Evolutionary conservation across 495 filamentous ascomycete species (phyloP).

Genomic region (Filosporella fistucella): DNA sequence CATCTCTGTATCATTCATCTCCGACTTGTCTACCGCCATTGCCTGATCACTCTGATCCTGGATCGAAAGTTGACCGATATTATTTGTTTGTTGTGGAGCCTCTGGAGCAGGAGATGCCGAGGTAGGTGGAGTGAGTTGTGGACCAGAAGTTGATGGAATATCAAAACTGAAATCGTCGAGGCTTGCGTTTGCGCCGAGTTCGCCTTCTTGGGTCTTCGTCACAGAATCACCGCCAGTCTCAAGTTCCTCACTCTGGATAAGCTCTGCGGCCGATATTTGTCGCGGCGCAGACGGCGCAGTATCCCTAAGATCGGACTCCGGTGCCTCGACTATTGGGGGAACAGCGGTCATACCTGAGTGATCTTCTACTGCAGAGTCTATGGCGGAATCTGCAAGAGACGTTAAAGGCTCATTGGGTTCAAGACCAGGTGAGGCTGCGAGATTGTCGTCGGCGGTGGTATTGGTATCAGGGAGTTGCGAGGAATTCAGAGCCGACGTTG

Average conservation of each 20-base stretch:
- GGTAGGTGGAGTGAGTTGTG: background rate
- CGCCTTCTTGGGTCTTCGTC: background rate
- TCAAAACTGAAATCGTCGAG: too few species aligned
- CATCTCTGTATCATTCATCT: conserved; percentile 17
- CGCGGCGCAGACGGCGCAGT: background rate
- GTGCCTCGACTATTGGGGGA: conserved; percentile 21
- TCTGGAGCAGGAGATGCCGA: background rate
- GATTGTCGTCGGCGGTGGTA: conserved; percentile 10
- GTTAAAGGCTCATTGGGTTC: too few species aligned
- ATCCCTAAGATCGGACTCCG: conserved; percentile 22
- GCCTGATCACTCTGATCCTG: background rate
- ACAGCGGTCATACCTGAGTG: conserved; percentile 9
- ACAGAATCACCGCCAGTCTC: background rate
- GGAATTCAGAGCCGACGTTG: conserved; percentile 9
- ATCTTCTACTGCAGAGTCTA: conserved; percentile 20
- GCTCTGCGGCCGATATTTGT: background rate
- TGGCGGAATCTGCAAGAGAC: conserved; percentile 11
- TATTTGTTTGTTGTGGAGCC: background rate
- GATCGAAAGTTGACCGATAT: background rate
- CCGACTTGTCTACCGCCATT: background rate
- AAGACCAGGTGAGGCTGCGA: background rate
- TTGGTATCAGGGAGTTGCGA: conserved; percentile 16
- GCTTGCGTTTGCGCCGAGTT: background rate
- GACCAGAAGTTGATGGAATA: too few species aligned
- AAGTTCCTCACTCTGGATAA: background rate